phyloP scores from a whole-genome alignment of 495 filamentous ascomycete genomes.

The Xylaria scruposa region DNA sequence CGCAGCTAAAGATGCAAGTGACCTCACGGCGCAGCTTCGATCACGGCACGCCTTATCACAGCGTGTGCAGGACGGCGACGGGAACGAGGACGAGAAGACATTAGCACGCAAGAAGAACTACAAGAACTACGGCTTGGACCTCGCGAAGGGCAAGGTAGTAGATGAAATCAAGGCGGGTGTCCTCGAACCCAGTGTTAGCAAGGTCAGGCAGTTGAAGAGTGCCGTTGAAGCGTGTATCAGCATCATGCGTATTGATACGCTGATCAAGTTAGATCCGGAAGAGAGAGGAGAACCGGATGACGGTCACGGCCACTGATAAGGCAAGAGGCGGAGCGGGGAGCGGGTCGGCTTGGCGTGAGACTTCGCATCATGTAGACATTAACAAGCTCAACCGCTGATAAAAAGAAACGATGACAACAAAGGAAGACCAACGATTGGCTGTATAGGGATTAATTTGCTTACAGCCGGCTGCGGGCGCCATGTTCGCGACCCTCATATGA shows the following conservation, averaged over 20 bases:
- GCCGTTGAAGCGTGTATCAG: slow-evolving; percentile 98
- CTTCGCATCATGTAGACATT: slow-evolving; percentile 28
- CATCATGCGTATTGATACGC: slow-evolving; percentile 99
- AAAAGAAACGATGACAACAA: slow-evolving; percentile 7
- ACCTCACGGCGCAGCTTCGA: slow-evolving; percentile 93
- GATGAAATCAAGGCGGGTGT: slow-evolving; percentile 95
- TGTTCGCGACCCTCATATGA: slow-evolving; percentile 18
- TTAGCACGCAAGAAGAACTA: slow-evolving; percentile 93
- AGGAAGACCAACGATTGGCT: slow-evolving; percentile 18
- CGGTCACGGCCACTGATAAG: slow-evolving; percentile 69
- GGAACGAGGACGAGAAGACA: slow-evolving; percentile 84
- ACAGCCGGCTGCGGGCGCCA: slow-evolving; percentile 3
- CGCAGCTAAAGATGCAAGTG: slow-evolving; percentile 92
- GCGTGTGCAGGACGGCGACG: slow-evolving; percentile 80
- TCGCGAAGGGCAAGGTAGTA: slow-evolving; percentile 87
- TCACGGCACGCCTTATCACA: slow-evolving; percentile 94
- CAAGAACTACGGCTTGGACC: slow-evolving; percentile 96
- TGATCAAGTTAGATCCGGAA: slow-evolving; percentile 98
- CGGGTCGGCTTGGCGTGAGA: slow-evolving; percentile 30
- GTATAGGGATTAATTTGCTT: slow-evolving; percentile 9
- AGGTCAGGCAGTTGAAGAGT: slow-evolving; percentile 97
- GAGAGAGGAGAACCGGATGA: slow-evolving; percentile 77
- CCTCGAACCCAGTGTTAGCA: slow-evolving; percentile 97
- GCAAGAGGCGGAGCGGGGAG: slow-evolving; percentile 30
- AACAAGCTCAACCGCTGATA: slow-evolving; percentile 11